phyloP scores from a whole-genome alignment of 441 rosid genomes.

The Erysimum pusillum region DNA sequence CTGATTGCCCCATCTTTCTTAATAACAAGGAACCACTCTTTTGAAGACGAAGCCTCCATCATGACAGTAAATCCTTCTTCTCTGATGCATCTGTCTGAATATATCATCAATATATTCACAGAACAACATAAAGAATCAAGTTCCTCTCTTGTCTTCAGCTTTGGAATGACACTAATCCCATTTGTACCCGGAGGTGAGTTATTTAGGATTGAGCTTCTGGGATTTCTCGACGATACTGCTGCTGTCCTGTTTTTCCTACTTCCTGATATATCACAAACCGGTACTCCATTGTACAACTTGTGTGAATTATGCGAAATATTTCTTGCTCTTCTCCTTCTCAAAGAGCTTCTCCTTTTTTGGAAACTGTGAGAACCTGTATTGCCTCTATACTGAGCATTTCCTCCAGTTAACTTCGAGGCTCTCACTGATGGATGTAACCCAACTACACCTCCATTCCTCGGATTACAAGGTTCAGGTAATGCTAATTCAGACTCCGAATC shows the following conservation, averaged over 20 bases:
- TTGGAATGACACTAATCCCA: slow-evolving; percentile 47
- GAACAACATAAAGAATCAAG: slow-evolving; percentile 60
- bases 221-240: slow-evolving; percentile 55
- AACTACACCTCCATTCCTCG: slow-evolving; percentile 45
- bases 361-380: slow-evolving; percentile 67
- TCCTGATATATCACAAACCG: slow-evolving; percentile 62
- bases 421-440: slow-evolving; percentile 57
- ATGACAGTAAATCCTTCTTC: slow-evolving; percentile 66
- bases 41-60: slow-evolving; percentile 64
- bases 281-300: slow-evolving; percentile 57
- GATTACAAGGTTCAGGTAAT: slow-evolving; percentile 40
- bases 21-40: slow-evolving; percentile 77
- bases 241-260: slow-evolving; percentile 64
- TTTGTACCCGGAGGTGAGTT: slow-evolving; percentile 46
- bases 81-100: slow-evolving; percentile 77
- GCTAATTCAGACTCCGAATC: slow-evolving; percentile 37
- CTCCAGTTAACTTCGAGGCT: slow-evolving; percentile 59
- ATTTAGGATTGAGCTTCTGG: slow-evolving; percentile 55
- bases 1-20: slow-evolving; percentile 64
- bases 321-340: slow-evolving; percentile 71
- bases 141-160: slow-evolving; percentile 46
- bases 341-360: slow-evolving; percentile 81
- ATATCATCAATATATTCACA: slow-evolving; percentile 65
- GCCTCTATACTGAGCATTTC: slow-evolving; percentile 58
- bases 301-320: slow-evolving; percentile 60